phyloP scores from a whole-genome alignment of 1,139 yeast genomes.

The Protomyces pachydermus region DNA sequence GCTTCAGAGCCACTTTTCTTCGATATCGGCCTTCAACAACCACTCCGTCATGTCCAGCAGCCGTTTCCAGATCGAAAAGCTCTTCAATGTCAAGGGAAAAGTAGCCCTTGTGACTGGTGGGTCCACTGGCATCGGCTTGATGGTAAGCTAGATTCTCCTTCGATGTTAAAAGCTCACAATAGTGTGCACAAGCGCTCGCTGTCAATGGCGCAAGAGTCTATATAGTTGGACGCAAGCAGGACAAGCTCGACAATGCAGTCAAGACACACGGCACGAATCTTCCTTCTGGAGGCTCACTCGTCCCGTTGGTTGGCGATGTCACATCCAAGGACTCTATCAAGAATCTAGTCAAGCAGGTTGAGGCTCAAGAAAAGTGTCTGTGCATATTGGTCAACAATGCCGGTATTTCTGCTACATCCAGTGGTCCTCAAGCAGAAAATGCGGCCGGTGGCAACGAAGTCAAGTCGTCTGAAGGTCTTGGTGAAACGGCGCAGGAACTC shows the following conservation, averaged over 20 bases:
- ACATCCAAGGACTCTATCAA: slow-evolving; percentile 31
- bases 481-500: slow-evolving; percentile 13
- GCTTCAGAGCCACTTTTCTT: no score
- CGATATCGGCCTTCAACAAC: no score
- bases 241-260: slow-evolving; percentile 42
- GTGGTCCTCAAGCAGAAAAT: slow-evolving; percentile 19
- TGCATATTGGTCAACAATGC: slow-evolving; percentile 34
- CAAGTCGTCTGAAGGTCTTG: not conserved
- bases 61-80: slow-evolving; percentile 24
- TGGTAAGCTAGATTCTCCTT: slow-evolving; percentile 30
- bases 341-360: slow-evolving; percentile 27
- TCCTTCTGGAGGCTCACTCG: slow-evolving; percentile 31
- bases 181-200: slow-evolving; percentile 31
- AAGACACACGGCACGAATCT: slow-evolving; percentile 37
- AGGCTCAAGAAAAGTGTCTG: slow-evolving; percentile 32
- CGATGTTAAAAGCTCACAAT: slow-evolving; percentile 32
- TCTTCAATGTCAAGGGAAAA: slow-evolving; percentile 32
- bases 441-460: slow-evolving; percentile 19
- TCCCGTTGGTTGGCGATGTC: slow-evolving; percentile 32
- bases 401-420: slow-evolving; percentile 29
- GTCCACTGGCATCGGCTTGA: slow-evolving; percentile 31
- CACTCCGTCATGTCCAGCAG: not conserved
- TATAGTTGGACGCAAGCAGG: slow-evolving; percentile 43
- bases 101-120: slow-evolving; percentile 34
- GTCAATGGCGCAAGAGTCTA: slow-evolving; percentile 47